Evolutionary conservation across 2,329 filamentous ascomycete genomes (phyloP).

Genomic region (Salinomyces thailandicus): DNA sequence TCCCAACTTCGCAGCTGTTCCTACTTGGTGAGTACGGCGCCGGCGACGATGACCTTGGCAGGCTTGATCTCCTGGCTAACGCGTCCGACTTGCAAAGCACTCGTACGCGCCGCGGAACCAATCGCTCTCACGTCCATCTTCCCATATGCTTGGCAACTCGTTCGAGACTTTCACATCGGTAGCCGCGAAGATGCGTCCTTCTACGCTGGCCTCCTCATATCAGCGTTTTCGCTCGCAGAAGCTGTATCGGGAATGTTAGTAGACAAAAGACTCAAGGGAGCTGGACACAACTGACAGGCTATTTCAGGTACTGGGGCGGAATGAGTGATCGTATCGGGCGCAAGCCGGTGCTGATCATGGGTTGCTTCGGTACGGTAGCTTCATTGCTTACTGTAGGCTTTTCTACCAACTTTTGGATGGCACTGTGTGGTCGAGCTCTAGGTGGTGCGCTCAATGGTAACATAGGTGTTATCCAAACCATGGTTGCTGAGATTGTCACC

Average conservation of each 20-base stretch:
- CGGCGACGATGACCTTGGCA: not conserved
- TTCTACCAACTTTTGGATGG: constrained; percentile 72
- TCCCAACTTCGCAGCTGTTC: constrained; percentile 72
- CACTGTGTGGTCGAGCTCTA: constrained; percentile 61
- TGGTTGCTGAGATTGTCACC: constrained; percentile 79
- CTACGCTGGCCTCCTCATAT: constrained; percentile 80
- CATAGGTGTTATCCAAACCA: constrained; percentile 65
- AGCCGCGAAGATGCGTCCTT: constrained; percentile 67
- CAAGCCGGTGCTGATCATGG: constrained; percentile 73
- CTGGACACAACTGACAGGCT: constrained; percentile 1
- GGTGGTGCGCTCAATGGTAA: constrained; percentile 85
- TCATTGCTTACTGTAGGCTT: constrained; percentile 78
- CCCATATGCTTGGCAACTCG: constrained; percentile 78
- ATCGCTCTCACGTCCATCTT: constrained; percentile 90
- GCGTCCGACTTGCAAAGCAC: constrained; percentile 45
- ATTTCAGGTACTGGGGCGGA: constrained; percentile 60
- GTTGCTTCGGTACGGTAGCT: constrained; percentile 70
- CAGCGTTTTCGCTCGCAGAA: constrained; percentile 74
- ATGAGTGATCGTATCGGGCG: constrained; percentile 73
- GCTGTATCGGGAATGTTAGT: constrained; percentile 62
- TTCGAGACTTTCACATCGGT: constrained; percentile 65
- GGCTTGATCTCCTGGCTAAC: not conserved
- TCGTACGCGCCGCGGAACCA: constrained; percentile 85
- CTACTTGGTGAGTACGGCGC: constrained; percentile 57
- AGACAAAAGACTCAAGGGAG: not conserved